phyloP scores from a whole-genome alignment of 352 stramenopile genomes.

The Pythium phragmitis region DNA sequence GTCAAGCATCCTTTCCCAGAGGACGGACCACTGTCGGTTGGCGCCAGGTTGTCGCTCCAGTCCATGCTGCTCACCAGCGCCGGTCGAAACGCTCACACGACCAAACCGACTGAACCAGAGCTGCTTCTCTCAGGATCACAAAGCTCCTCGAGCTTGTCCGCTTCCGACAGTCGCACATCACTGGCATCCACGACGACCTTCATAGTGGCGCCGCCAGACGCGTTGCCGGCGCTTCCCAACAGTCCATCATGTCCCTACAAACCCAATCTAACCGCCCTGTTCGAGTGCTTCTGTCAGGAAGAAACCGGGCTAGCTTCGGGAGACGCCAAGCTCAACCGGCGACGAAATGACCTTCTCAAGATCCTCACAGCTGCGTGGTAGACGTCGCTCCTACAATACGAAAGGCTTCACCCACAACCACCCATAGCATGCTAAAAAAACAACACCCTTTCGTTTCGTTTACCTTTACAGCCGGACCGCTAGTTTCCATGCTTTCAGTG shows the following conservation, averaged over 20 bases:
- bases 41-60: conserved; percentile 12
- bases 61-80: conserved; percentile 14
- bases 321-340: conserved; percentile 18
- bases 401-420: not conserved
- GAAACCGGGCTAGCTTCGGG: not conserved
- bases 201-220: not conserved
- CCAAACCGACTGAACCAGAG: not conserved
- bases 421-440: not conserved
- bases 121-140: conserved; percentile 9
- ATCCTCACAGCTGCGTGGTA: conserved; percentile 34
- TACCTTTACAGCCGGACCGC: conserved; percentile 4
- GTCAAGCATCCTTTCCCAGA: not conserved
- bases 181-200: conserved; percentile 1
- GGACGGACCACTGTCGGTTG: conserved; percentile 13
- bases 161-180: conserved; percentile 15
- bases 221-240: conserved; percentile 1
- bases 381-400: not conserved
- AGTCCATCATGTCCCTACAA: conserved; percentile 9
- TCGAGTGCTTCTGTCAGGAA: conserved; percentile 9
- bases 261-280: conserved; percentile 12
- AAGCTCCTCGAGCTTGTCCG: conserved; percentile 14
- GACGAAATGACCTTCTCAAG: conserved; percentile 39
- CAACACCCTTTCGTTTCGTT: not conserved
- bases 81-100: not conserved
- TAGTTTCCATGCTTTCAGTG: conserved; percentile 67